Evolutionary conservation across 2,329 filamentous ascomycete genomes (phyloP), one percentile per base, ranked within the genome.

Genomic region (Dissoconium aciculare): DNA sequence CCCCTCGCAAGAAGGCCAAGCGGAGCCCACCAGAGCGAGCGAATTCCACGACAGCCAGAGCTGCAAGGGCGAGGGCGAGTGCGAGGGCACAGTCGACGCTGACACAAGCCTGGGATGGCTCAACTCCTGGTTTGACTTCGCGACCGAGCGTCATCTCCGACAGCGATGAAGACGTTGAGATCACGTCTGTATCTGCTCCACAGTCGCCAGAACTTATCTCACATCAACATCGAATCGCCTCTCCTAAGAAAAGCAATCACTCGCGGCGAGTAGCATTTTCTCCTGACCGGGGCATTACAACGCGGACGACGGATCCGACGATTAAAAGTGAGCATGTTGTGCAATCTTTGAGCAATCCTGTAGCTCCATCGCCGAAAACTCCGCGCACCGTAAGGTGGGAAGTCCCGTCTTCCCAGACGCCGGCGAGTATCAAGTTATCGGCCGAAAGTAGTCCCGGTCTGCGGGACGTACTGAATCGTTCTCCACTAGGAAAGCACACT

Each of bases 1-100:
- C n/a, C 19, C 19, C 33, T 21, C 30, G 15, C 29, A 24, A 29
- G n/a, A 33, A 29, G 29, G n/a, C n/a, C n/a, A 38, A 33, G 32
- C 31, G 21, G 29, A 30, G 27, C 17, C 8, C 19, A 35, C 12
- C 13, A 29, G n/a, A n/a, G n/a, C n/a, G n/a, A n/a, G n/a, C n/a
- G n/a, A n/a, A n/a, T n/a, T n/a, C n/a, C n/a, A n/a, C n/a, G n/a
- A 23, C 21, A 27, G 11, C 9, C 17, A 13, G 17, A 31, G 24
- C 15, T 29, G 12, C 19, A 17, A 13, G 11, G 19, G 24, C 30
- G 14, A 15, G 31, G 28, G 29, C 16, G 30, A 13, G 27, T 30
- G 11, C 25, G 12, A 15, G 21, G 11, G 21, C 11, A 24, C 30
- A 33, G 26, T 30, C 29, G 15, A 36, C 34, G 5, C 27, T 36